Evolutionary conservation across 148 eudicot species (phyloP).

Genomic region (Vaccinium corymbosum): DNA sequence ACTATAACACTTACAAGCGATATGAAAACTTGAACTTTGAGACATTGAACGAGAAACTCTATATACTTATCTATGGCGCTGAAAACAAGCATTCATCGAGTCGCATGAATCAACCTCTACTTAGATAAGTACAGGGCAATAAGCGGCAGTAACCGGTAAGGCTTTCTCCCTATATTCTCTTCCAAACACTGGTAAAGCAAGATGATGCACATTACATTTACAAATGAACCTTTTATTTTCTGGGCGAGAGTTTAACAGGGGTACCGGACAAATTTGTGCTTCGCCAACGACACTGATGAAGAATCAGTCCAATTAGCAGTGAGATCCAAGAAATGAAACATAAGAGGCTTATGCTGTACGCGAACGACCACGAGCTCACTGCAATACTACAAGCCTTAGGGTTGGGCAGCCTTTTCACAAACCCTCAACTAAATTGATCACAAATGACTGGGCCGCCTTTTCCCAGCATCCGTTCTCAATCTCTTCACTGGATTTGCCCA

Average conservation of each 20-base stretch:
- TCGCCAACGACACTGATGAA: not conserved
- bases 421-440: constrained; percentile 23
- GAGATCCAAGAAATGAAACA: not conserved
- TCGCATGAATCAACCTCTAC: too few relatives aligned
- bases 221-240: not conserved
- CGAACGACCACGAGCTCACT: constrained; percentile 15
- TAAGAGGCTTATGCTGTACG: not conserved
- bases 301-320: not conserved
- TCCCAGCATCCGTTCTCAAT: constrained; percentile 79
- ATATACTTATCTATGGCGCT: too few relatives aligned
- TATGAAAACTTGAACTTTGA: too few relatives aligned
- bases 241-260: not conserved
- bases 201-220: too few relatives aligned
- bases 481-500: constrained; percentile 95
- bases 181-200: too few relatives aligned
- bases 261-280: not conserved
- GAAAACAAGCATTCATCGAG: too few relatives aligned
- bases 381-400: constrained; percentile 27
- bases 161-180: too few relatives aligned
- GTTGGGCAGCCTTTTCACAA: constrained; percentile 16
- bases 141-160: too few relatives aligned
- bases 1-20: too few relatives aligned
- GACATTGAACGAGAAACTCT: too few relatives aligned
- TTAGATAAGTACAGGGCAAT: too few relatives aligned
- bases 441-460: constrained; percentile 73